Evolutionary conservation across 495 filamentous ascomycete genomes (phyloP), one percentile per base, ranked within the genome.

Genomic region (Aspergillus sparsus): DNA sequence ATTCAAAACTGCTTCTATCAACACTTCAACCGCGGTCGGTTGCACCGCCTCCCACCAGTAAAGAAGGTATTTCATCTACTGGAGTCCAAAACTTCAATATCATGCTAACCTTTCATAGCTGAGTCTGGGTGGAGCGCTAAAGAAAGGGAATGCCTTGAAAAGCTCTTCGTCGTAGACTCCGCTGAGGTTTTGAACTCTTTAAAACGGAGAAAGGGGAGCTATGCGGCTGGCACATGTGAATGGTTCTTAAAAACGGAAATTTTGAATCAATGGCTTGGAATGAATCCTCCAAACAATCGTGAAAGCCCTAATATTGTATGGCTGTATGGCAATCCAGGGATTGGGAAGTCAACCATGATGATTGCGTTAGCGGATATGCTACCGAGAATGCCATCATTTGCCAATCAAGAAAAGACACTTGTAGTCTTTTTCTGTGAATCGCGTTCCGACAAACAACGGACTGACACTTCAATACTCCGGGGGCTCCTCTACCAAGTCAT

Each of bases 1-100:
- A 49, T 50, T 8, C 44, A 12, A 39, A n/a, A 21, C 7, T 58
- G 21, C 44, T 58, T 18, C 13, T 58, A 6, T 53, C 47, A 7
- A 16, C 8, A 9, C 12, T 47, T 21, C 45, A 12, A 15, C 9
- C 18, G 21, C 21, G 3, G 13, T 12, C 45, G 0, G 3, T 21
- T 15, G 45, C 13, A 47, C 11, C 1, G 5, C 12, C 6, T 5
- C 8, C 11, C 8, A 16, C 13, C 12, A 47, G 9, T 15, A 3
- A 21, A 18, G 16, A 47, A 15, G 16, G 45, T 47, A 47, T 21
- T 4, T 18, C 3, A 47, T 1, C 11, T 0, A 27, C 3, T 27
- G 21, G 21, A 27, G 21, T 3, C 21, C 21, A 1, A 27, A 27
- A 27, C 21, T 27, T 27, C 21, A 27, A 27, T 27, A 27, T 27